These are phyloP conservation scores for Beauveria pseudobassiana DNA, from an alignment of 2,329 filamentous ascomycete species.

Conservation along the genomic window DNA sequence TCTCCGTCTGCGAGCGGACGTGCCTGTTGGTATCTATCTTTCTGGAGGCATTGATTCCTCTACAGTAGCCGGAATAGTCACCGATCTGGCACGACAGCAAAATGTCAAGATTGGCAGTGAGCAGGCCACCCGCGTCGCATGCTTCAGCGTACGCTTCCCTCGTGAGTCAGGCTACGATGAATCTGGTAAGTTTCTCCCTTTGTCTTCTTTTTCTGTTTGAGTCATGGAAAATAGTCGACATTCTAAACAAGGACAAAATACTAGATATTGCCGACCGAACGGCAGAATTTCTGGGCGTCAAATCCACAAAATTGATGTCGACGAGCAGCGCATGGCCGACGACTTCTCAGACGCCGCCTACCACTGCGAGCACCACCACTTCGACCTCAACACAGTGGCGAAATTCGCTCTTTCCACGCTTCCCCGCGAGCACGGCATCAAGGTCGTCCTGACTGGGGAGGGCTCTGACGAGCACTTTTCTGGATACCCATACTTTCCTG, in stretches of 20 bases:
- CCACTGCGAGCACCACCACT: conserved; percentile 25
- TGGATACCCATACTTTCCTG: conserved; percentile 40
- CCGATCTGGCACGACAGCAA: conserved; percentile 40
- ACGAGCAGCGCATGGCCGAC: conserved; percentile 22
- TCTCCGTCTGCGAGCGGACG: conserved; percentile 48
- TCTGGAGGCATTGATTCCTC: conserved; percentile 53
- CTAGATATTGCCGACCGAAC: conserved; percentile 25
- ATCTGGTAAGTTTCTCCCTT: not conserved
- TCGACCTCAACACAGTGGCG: conserved; percentile 45
- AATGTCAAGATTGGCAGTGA: conserved; percentile 23
- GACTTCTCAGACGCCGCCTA: conserved; percentile 24
- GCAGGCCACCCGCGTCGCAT: not conserved
- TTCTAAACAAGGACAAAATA: not conserved
- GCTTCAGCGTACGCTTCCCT: not conserved
- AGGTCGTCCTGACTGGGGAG: conserved; percentile 47
- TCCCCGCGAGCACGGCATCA: conserved; percentile 37
- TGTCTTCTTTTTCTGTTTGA: not conserved
- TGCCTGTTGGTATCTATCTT: conserved; percentile 50
- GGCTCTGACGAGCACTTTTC: conserved; percentile 48
- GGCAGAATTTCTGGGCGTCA: conserved; percentile 26
- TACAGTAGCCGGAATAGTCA: conserved; percentile 47
- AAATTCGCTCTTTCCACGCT: conserved; percentile 42
- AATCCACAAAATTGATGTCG: conserved; percentile 19
- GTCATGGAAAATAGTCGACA: not conserved
- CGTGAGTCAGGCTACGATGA: not conserved